Evolutionary conservation across 1,284 basidiomycete species (phyloP), one percentile per base, ranked within the genome.

Genomic region (Peniophora sp.): DNA sequence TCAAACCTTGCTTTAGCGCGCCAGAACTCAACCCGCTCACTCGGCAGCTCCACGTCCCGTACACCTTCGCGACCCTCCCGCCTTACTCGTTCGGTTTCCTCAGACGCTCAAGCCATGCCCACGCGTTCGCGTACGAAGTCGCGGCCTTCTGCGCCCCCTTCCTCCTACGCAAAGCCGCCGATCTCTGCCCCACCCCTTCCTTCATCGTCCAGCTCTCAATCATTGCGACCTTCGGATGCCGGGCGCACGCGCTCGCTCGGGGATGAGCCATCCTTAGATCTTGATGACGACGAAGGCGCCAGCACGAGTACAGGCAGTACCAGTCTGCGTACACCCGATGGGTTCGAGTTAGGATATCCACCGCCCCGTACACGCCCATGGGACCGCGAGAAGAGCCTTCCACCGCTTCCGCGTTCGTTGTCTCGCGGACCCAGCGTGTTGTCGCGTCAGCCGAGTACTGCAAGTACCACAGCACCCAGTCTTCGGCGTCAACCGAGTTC

Each of bases 1-100:
- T 45, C 43, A 3, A 87, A 83, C 2, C 69, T 78, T 47, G 73
- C 76, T 47, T 67, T 84, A n/a, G 66, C 76, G 2, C 67, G 75
- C 0, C 69, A 66, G 11, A 54, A 64, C 6, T 71, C 68, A 0
- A 54, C 61, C 0, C 57, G 59, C 3, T 70, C 70, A 6, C 44
- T 61, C 18, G 51, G 55, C 22, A 47, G 47, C 27, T 34, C 48
- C 9, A 37, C 65, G 27, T 60, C 9, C 52, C 36, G 15, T 54
- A 55, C 2, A 61, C 55, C 2, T 24, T 17, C n/a, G 8, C 15
- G 37, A 8, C 15, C 61, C 3, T 59, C 62, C 15, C 60, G 67
- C 6, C 57, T 71, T 32, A 56, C 69, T 2, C 61, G 67, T 5
- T 72, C 69, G 8, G 62, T 57, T 47, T 59, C 60, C 52, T 58